Conservation (phyloP, 2,329 filamentous ascomycete species). For the Botrytis hyacinthi region DNA sequence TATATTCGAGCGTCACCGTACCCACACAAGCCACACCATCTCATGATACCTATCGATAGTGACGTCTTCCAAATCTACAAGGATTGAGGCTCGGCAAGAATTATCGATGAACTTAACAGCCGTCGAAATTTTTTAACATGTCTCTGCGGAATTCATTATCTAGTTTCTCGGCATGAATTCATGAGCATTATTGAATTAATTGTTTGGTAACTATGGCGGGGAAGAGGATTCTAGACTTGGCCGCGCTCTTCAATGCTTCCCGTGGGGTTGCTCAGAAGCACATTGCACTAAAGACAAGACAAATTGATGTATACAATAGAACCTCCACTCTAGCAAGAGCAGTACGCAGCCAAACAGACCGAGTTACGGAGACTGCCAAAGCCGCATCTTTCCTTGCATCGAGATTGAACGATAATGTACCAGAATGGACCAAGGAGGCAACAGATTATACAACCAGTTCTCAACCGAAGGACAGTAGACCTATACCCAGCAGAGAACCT, state of each 20-base stretch:
- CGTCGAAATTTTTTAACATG: not conserved
- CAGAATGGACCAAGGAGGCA: constrained; percentile 34
- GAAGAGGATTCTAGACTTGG: constrained; percentile 67
- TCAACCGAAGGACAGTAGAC: constrained; percentile 26
- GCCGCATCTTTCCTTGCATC: constrained; percentile 59
- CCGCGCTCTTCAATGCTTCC: constrained; percentile 67
- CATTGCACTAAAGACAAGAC: constrained; percentile 54
- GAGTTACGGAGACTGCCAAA: constrained; percentile 58
- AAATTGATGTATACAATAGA: constrained; percentile 60
- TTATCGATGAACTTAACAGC: not conserved
- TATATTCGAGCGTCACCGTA: not conserved
- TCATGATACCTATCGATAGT: not conserved
- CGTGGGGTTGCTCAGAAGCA: constrained; percentile 65
- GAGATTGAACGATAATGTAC: constrained; percentile 51
- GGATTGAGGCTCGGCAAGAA: constrained; percentile 17
- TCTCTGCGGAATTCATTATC: not conserved
- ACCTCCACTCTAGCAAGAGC: constrained; percentile 64
- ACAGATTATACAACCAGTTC: constrained; percentile 20
- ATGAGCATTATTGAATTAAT: constrained; percentile 19
- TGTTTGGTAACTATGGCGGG: constrained; percentile 47
- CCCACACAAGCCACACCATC: not conserved
- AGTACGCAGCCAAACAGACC: constrained; percentile 59
- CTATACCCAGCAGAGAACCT: constrained; percentile 34
- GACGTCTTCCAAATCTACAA: constrained; percentile 4
- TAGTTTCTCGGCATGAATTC: constrained; percentile 23